Conservation (phyloP, 2,329 filamentous ascomycete genomes). For the Colletotrichum orchidophilum region DNA sequence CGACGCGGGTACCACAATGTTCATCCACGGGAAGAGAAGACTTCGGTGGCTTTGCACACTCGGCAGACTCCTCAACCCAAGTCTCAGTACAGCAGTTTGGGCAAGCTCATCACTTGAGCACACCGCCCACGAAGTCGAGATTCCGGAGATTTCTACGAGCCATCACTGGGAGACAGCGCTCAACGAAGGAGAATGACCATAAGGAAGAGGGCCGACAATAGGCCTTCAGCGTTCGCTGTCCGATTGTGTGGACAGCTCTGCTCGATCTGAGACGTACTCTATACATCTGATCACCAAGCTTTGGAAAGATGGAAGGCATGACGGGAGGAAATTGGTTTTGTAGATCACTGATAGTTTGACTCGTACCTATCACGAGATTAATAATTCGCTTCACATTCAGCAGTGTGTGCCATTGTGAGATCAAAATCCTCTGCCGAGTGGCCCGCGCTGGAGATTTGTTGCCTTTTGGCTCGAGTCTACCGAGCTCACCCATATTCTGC, state of each 20-base stretch:
- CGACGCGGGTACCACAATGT: not conserved
- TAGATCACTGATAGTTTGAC: slow-evolving; percentile 22
- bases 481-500: rapidly evolving
- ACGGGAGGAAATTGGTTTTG: slow-evolving; percentile 26
- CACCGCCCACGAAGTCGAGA: not conserved
- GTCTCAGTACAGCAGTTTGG: not conserved
- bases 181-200: not conserved
- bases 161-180: not conserved
- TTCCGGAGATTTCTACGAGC: not conserved
- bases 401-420: not conserved
- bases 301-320: slow-evolving; percentile 25
- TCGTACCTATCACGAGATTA: slow-evolving; percentile 14
- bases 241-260: not conserved
- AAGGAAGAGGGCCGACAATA: not conserved
- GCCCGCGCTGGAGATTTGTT: too few species aligned
- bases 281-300: slow-evolving; percentile 8
- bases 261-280: not conserved
- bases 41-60: not conserved
- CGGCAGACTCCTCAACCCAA: not conserved
- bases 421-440: not conserved
- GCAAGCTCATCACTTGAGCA: not conserved
- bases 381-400: slow-evolving; percentile 4
- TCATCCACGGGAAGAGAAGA: not conserved
- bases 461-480: too few species aligned
- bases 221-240: not conserved